A percentile compares a stretch with the other conserved stretches of the same genome.
These are phyloP conservation scores for Lactarius pseudohatsudake DNA, from an alignment of 768 basidiomycete species.

Conservation along the genomic window DNA sequence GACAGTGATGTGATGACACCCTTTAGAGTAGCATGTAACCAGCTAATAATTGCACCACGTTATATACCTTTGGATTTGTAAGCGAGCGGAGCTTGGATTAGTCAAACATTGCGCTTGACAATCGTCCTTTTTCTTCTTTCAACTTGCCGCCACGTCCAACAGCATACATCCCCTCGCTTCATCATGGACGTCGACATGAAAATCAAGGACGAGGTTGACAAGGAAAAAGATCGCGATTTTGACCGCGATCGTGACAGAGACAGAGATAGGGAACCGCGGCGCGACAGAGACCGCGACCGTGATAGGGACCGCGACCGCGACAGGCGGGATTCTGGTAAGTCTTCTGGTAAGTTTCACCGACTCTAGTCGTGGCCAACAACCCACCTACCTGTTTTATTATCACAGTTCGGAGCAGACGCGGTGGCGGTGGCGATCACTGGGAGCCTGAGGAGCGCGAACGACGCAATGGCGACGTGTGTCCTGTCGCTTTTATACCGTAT, in stretches of 20 bases:
- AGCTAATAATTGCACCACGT: not conserved
- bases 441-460: conserved; percentile 73
- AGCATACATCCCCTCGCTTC: not conserved
- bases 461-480: conserved; percentile 56
- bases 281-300: conserved; percentile 48
- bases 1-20: not conserved
- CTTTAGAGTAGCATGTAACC: not conserved
- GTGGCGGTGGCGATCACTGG: conserved; percentile 67
- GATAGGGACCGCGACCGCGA: conserved; percentile 40
- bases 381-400: conserved; percentile 30
- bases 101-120: not conserved
- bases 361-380: conserved; percentile 13
- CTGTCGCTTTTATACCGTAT: not conserved
- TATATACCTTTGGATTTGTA: not conserved
- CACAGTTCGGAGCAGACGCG: conserved; percentile 47
- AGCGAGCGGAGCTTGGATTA: conserved; percentile 12
- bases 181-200: conserved; percentile 83
- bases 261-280: conserved; percentile 48
- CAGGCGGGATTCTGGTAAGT: conserved; percentile 59
- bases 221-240: conserved; percentile 51
- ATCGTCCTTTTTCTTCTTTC: not conserved
- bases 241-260: conserved; percentile 46
- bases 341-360: conserved; percentile 3
- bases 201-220: conserved; percentile 69
- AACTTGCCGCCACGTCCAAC: not conserved